A percentile compares a stretch with the other conserved stretches of the same genome.
phyloP scores from a whole-genome alignment of 2,329 filamentous ascomycete species.

The Neophaeococcomyces mojaviensis region DNA sequence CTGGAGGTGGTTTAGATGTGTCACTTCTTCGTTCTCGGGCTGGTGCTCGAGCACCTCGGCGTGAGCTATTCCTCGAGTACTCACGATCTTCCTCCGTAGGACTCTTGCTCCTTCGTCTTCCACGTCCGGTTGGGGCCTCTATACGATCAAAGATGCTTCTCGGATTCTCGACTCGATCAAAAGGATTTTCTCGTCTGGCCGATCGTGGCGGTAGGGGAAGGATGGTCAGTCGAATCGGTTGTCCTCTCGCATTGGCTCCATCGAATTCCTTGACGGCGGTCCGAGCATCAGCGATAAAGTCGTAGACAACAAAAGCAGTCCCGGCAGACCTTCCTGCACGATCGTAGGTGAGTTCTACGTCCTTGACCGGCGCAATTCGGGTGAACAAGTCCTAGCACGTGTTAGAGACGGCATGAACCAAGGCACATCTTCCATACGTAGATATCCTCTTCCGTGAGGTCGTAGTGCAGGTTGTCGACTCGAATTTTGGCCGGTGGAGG shows the following conservation, averaged over 20 bases:
- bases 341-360: slow-evolving; percentile 71
- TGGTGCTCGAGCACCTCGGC: slow-evolving; percentile 36
- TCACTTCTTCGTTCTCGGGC: slow-evolving; percentile 43
- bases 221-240: slow-evolving; percentile 69
- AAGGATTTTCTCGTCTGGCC: slow-evolving; percentile 35
- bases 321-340: slow-evolving; percentile 82
- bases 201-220: slow-evolving; percentile 44
- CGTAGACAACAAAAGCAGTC: slow-evolving; percentile 75
- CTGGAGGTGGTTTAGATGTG: slow-evolving; percentile 49
- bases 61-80: slow-evolving; percentile 36
- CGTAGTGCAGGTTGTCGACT: slow-evolving; percentile 88
- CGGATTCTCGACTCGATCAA: slow-evolving; percentile 44
- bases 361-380: slow-evolving; percentile 64
- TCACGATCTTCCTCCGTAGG: slow-evolving; percentile 29
- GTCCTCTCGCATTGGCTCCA: slow-evolving; percentile 81
- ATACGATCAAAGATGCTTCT: slow-evolving; percentile 62
- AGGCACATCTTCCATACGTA: slow-evolving; percentile 46
- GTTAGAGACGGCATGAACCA: not conserved
- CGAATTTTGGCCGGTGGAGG: slow-evolving; percentile 61
- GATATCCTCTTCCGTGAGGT: slow-evolving; percentile 76
- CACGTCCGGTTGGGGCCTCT: slow-evolving; percentile 36
- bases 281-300: slow-evolving; percentile 60
- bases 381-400: slow-evolving; percentile 64
- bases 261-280: slow-evolving; percentile 74
- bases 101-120: slow-evolving; percentile 35